Evolutionary conservation across 306 rosid species (phyloP), one percentile per base, ranked within the genome.

Genomic region (Malus orientalis): DNA sequence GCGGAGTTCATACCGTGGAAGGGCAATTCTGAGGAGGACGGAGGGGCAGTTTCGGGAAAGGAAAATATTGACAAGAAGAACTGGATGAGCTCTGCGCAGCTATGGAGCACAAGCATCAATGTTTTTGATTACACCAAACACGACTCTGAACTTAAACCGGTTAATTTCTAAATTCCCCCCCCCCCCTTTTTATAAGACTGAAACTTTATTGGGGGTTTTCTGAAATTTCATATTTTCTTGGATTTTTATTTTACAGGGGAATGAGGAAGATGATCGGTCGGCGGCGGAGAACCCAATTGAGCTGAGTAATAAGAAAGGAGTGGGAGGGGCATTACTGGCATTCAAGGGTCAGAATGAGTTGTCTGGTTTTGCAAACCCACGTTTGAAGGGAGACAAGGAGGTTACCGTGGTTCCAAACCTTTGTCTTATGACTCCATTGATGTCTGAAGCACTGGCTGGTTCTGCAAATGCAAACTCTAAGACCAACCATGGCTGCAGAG

Each of bases 81-180:
- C 45, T 84, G 88, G 88, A 71, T 87, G 82, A 79, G 82, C 78
- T 89, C 98, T 38, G 89, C 85, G 76, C 95, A 93, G 76, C 84
- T 93, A 2, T 91, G 95, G 97, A 88, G 66, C 82, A 9, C 87
- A 20, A 80, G 81, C 61, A 53, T 64, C 81, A 83, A 82, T 29
- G 18, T 61, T 74, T 61, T 25, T 8, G 81, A 73, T 68, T 49
- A 69, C 58, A 74, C 36, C 51, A 77, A 81, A 73, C 70, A 42
- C 51, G 60, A 45, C 69, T 40, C 82, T 14, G 74, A 67, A 51
- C 70, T 67, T 32, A 83, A 67, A 70, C 57, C 61, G 83, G 89
- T 86, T 59, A 72, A 78, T n/a, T 55, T 54, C 53, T 25, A 1
- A 20, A n/a, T 64, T 49, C 55, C 2, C 3, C 0, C 11, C 1